Evolutionary conservation across 208 protist genomes (phyloP).

Genomic region (Naegleria lovaniensis): DNA sequence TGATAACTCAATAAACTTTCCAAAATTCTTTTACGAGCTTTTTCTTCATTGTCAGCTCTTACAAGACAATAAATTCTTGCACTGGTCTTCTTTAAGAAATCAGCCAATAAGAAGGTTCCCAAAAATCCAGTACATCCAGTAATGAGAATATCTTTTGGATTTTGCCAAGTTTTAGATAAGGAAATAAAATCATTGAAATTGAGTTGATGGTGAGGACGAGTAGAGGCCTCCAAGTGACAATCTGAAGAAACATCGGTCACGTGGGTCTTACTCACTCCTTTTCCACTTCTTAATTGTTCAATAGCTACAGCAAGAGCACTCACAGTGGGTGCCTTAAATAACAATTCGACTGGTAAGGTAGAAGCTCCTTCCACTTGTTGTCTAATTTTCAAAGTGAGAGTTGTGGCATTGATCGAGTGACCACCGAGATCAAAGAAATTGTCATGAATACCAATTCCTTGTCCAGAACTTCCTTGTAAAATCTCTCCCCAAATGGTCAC

Average conservation of each 20-base stretch:
- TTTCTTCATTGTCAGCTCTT: not conserved
- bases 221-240: constrained; percentile 8
- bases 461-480: not conserved
- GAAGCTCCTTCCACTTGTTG: constrained; percentile 28
- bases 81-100: constrained; percentile 30
- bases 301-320: constrained; percentile 28
- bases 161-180: not conserved
- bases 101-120: constrained; percentile 40
- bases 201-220: not conserved
- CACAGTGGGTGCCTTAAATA: constrained; percentile 41
- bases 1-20: constrained; percentile 24
- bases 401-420: constrained; percentile 51
- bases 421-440: constrained; percentile 57
- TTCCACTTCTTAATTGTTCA: not conserved
- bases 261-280: not conserved
- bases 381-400: constrained; percentile 40
- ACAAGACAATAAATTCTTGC: constrained; percentile 40
- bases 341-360: constrained; percentile 37
- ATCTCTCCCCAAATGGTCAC: constrained; percentile 7
- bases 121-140: constrained; percentile 51
- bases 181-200: constrained; percentile 24
- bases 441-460: constrained; percentile 32
- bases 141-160: constrained; percentile 39
- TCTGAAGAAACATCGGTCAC: constrained; percentile 24
- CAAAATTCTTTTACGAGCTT: not conserved